Conservation (phyloP, 1,139 yeast genomes). For the Lodderomyces jiufengensis region DNA sequence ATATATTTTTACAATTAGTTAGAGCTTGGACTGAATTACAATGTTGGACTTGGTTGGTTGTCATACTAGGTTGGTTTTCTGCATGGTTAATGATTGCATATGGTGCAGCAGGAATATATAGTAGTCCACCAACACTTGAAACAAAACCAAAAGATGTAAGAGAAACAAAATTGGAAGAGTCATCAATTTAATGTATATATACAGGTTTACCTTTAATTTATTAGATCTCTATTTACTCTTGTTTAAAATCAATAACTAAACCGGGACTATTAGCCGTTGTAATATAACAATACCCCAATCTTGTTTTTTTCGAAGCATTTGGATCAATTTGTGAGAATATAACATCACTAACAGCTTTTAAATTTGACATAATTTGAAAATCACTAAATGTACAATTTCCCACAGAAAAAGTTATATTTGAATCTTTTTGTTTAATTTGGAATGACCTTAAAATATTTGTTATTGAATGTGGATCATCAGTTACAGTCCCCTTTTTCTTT, state of each 20-base stretch:
- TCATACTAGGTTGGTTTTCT: constrained; percentile 78
- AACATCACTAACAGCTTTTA: constrained; percentile 66
- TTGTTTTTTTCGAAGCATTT: constrained; percentile 11
- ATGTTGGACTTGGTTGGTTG: constrained; percentile 84
- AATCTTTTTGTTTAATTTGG: constrained; percentile 68
- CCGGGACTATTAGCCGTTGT: constrained; percentile 13
- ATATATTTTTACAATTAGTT: constrained; percentile 48
- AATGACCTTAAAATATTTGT: constrained; percentile 34
- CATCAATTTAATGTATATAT: constrained; percentile 2
- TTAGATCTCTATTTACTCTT: constrained; percentile 2
- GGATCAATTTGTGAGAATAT: constrained; percentile 34
- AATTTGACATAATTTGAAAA: constrained; percentile 67
- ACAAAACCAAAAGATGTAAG: constrained; percentile 3
- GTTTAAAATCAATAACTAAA: constrained; percentile 13
- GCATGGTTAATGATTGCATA: constrained; percentile 61
- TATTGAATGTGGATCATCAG: constrained; percentile 50
- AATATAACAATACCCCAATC: constrained; percentile 11
- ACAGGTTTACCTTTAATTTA: neutral
- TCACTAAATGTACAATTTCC: constrained; percentile 82
- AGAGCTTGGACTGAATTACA: constrained; percentile 68
- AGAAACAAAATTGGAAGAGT: too few species aligned
- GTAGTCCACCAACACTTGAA: too few species aligned
- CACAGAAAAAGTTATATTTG: constrained; percentile 61
- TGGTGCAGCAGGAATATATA: constrained; percentile 17
- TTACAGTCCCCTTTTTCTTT: constrained; percentile 81